A percentile compares a stretch with the other conserved stretches of the same genome.
These are phyloP conservation scores for Colletotrichum sp. DNA, from an alignment of 2,329 filamentous ascomycete species.

Conservation along the genomic window DNA sequence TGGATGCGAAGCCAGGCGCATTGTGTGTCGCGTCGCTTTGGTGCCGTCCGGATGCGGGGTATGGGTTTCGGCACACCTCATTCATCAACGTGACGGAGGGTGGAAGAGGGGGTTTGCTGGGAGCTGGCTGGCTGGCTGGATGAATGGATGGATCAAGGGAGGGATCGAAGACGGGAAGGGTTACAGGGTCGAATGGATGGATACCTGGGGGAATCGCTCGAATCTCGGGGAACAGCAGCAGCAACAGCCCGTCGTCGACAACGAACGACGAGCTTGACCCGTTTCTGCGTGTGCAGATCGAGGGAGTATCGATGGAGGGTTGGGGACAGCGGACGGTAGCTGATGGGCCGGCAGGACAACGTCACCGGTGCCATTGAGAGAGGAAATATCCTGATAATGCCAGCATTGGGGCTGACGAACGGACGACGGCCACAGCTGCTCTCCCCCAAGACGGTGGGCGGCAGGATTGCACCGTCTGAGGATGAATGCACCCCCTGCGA, in stretches of 20 bases:
- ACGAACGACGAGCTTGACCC: background rate
- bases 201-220: slow-evolving; percentile 15
- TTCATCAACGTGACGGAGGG: slow-evolving; percentile 15
- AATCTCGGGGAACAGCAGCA: slow-evolving; percentile 2
- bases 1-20: slow-evolving; percentile 16
- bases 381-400: slow-evolving; percentile 10
- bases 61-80: slow-evolving; percentile 16
- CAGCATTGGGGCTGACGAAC: background rate
- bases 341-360: background rate
- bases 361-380: background rate
- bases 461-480: background rate
- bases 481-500: background rate
- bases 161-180: background rate
- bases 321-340: background rate
- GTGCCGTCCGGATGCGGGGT: slow-evolving; percentile 21
- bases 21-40: slow-evolving; percentile 17
- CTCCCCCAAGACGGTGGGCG: background rate
- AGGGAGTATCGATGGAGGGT: background rate
- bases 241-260: background rate
- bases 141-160: background rate
- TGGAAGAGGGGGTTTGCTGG: background rate
- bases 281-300: background rate
- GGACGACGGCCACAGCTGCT: background rate
- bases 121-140: background rate
- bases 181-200: slow-evolving; percentile 1